Evolutionary conservation across 2,329 filamentous ascomycete species (phyloP), one percentile per base, ranked within the genome.

Genomic region (Neoascochyta sp.): DNA sequence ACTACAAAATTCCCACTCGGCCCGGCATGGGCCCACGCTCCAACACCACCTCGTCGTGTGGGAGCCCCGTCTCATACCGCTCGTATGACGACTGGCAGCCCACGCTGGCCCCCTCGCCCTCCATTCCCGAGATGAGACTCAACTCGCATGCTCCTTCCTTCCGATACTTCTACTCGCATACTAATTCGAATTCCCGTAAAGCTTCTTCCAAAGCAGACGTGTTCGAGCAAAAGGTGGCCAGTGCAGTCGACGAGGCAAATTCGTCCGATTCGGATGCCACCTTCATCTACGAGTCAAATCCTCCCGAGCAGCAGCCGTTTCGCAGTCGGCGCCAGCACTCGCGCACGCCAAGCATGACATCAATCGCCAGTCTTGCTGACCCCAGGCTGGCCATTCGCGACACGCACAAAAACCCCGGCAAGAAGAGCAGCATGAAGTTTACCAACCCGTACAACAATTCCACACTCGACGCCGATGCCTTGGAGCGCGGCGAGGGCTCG

Each of bases 281-380:
- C 0, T 98, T 96, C 63, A 92, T 98, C 10, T 98, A 98, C 66
- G 92, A 98, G 63, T 96, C 92, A 15, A 98, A 98, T 54, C 92
- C 90, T 7, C 74, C 75, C 9, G 78, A 81, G 45, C 68, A 71
- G 14, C 70, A 65, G 32, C 63, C 74, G 16, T 69, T 75, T 29
- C 85, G 86, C 29, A 76, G 79, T 42, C 78, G 88, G 39, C 87
- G 90, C 62, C 90, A 96, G 34, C 60, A 63, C 65, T 96, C 90
- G 12, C 80, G 92, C 41, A 98, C 92, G 1, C 92, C 92, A 5
- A 96, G 89, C 63, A 85, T 88, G 23, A 93, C 90, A 4, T 96
- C 90, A 9, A 71, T 78, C 50, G 71, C 71, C 12, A 87, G 83
- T 62, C 79, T 86, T 50, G 70, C 76, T 9, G 82, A 88, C 57